phyloP scores from a whole-genome alignment of 2,329 filamentous ascomycete species.

The Didymella arachidicola region DNA sequence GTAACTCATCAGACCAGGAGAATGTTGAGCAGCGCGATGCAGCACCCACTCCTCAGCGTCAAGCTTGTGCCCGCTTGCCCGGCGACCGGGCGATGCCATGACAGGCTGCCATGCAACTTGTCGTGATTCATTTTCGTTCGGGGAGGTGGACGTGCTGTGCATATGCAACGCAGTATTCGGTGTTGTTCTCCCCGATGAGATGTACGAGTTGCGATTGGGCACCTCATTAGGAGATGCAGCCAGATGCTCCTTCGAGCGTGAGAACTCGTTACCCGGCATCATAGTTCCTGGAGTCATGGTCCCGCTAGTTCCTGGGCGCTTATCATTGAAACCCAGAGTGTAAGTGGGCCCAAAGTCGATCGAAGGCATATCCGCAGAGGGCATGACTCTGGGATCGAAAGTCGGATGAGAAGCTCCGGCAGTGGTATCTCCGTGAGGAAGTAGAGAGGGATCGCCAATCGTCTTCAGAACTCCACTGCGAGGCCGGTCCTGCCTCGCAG shows the following conservation, averaged over 20 bases:
- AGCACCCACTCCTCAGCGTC: constrained; percentile 85
- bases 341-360: constrained; percentile 89
- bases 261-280: constrained; percentile 36
- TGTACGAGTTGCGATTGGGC: constrained; percentile 37
- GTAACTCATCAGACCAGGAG: constrained; percentile 59
- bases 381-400: constrained; percentile 5
- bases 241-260: constrained; percentile 47
- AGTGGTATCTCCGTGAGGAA: constrained; percentile 47
- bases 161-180: constrained; percentile 55
- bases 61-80: constrained; percentile 61
- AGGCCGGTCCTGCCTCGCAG: constrained; percentile 69
- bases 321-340: constrained; percentile 66
- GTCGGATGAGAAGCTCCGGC: constrained; percentile 11
- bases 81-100: constrained; percentile 58
- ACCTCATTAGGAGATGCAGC: constrained; percentile 39
- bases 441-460: constrained; percentile 66
- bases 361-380: constrained; percentile 67
- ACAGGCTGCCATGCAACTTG: constrained; percentile 82
- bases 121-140: constrained; percentile 63
- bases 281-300: constrained; percentile 54
- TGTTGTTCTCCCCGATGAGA: constrained; percentile 44
- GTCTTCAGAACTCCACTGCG: constrained; percentile 83
- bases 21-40: constrained; percentile 69
- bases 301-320: constrained; percentile 64
- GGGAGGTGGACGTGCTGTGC: constrained; percentile 44